phyloP scores from a whole-genome alignment of 768 basidiomycete genomes.

The Tricholoma hemisulphureum region DNA sequence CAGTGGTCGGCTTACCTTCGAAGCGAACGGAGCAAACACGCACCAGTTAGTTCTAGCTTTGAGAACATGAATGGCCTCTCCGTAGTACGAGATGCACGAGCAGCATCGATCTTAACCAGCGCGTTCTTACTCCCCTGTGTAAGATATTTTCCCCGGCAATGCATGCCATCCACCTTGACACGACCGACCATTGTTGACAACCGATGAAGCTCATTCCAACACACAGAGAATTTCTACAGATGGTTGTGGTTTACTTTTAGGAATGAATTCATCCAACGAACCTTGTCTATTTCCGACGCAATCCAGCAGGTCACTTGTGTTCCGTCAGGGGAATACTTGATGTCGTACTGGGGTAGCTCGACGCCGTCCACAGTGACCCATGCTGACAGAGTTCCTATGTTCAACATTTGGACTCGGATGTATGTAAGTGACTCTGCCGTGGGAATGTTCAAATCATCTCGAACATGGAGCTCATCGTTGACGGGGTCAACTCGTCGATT shows the following conservation, averaged over 20 bases:
- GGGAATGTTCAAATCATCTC: too few species aligned
- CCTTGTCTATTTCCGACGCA: slow-evolving; percentile 26
- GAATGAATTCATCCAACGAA: slow-evolving; percentile 2
- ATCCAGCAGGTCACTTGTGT: slow-evolving; percentile 28
- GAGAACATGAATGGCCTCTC: slow-evolving; percentile 17
- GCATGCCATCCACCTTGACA: neutral
- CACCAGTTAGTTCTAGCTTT: slow-evolving; percentile 19
- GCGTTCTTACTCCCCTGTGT: neutral
- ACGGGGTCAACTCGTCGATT: too few species aligned
- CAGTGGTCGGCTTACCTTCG: neutral
- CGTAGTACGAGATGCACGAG: slow-evolving; percentile 5
- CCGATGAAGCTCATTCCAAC: too few species aligned
- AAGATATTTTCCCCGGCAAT: neutral
- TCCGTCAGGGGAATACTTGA: slow-evolving; percentile 15
- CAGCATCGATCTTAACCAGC: neutral
- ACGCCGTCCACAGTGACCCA: neutral
- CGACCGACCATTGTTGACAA: too few species aligned
- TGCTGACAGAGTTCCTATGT: neutral
- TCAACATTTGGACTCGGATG: too few species aligned
- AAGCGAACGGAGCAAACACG: neutral
- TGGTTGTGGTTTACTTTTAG: too few species aligned
- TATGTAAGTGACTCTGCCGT: too few species aligned
- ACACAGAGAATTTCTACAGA: neutral
- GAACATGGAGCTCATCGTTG: too few species aligned
- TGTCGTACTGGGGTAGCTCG: slow-evolving; percentile 8